phyloP scores from a whole-genome alignment of 352 stramenopile species.

The Globisporangium recalcitrans region DNA sequence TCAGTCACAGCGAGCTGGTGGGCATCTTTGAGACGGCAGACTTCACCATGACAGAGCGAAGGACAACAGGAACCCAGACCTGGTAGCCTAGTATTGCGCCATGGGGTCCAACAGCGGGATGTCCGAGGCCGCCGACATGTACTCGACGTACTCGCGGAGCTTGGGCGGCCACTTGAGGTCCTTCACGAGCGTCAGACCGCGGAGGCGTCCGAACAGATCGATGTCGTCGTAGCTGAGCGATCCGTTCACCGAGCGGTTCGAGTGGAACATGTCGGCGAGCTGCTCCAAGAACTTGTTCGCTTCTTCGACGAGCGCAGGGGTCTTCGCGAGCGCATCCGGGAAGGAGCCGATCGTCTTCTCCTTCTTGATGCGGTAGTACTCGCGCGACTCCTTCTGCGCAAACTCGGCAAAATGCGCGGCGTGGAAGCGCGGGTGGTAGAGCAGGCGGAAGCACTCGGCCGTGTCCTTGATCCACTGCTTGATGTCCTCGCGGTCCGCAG shows the following conservation, averaged over 20 bases:
- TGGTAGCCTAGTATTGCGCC: constrained; percentile 18
- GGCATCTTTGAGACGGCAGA: background rate
- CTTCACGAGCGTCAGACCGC: constrained; percentile 44
- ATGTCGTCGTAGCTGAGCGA: constrained; percentile 52
- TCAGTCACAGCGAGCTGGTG: background rate
- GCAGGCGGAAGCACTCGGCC: constrained; percentile 27
- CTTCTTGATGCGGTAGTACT: constrained; percentile 57
- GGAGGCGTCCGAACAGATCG: constrained; percentile 40
- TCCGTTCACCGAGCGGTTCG: constrained; percentile 38
- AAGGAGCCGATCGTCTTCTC: constrained; percentile 47
- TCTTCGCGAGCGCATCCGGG: constrained; percentile 32
- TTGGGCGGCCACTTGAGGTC: constrained; percentile 39
- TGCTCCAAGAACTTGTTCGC: constrained; percentile 30
- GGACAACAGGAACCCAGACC: background rate
- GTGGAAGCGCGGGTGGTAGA: constrained; percentile 48
- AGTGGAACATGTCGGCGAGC: constrained; percentile 36
- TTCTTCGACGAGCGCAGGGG: constrained; percentile 30
- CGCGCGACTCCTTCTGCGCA: constrained; percentile 29
- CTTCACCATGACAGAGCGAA: background rate
- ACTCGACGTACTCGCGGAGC: constrained; percentile 39
- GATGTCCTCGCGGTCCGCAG: constrained; percentile 32
- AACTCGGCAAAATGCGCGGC: constrained; percentile 42
- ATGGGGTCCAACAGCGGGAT: constrained; percentile 36
- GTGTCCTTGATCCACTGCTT: constrained; percentile 48
- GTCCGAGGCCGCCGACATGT: constrained; percentile 34